Base-by-base conservation (phyloP, 768 basidiomycete genomes). In the Cyathus striatus region DNA sequence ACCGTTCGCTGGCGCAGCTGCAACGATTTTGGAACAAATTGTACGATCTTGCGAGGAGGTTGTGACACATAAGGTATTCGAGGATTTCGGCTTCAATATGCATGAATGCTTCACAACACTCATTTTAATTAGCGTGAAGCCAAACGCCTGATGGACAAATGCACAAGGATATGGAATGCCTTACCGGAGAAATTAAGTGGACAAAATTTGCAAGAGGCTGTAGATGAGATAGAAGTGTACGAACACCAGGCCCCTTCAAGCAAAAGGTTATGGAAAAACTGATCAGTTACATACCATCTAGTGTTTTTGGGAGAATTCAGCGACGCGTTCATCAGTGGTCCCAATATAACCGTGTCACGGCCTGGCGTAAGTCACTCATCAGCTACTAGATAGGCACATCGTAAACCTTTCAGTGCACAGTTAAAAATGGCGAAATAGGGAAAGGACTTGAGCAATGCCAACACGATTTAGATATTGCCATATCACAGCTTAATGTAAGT, bases 201-300 rank as follows among this genome's bases (percentile, higher is more conserved):
- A 18, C 64, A 66, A 22, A 72, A 69, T 16, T 55, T 71, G 14
- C 60, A 57, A 36, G 57, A 59, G 30, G 54, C 63, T 10, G 61
- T 65, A 18, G 74, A 79, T 41, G 66, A 77, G 44, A 61, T 70
- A 22, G 61, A 63, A 46, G 58, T 52, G 77, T 78, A 55, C 47
- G 73, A 54, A 7, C 9, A 9, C 16, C 5, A 34, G 25, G n/a
- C 23, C 6, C 5, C 6, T 24, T 10, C 6, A 12, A 23, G 13
- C 14, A 5, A 18, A 20, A 17, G 6, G 17, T 10, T 16, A 43
- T 20, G 10, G n/a, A 20, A n/a, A 6, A 33, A 20, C 18, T 35
- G 35, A 36, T 36, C 9, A 12, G 12, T 23, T 41, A 14, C 39
- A 30, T 16, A 21, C 12, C 7, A 25, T 35, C 17, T 27, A 79